Evolutionary conservation across 805 yeast genomes (phyloP).

Genomic region (Kazachstania viticola): DNA sequence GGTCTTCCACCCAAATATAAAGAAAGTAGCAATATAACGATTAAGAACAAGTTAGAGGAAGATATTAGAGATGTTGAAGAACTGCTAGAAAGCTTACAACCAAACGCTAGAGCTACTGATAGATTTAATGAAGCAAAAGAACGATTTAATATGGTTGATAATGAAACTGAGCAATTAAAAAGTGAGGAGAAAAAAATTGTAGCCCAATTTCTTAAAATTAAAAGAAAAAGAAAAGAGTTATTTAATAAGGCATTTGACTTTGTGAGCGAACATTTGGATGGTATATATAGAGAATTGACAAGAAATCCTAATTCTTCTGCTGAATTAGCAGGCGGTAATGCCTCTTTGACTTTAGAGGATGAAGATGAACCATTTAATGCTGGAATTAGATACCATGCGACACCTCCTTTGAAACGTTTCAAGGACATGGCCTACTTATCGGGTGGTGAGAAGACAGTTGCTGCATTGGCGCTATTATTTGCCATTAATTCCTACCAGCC

Average conservation of each 20-base stretch:
- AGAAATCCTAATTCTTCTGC: slow-evolving; percentile 38
- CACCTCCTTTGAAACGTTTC: slow-evolving; percentile 92
- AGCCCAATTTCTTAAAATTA: slow-evolving; percentile 47
- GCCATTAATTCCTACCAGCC: slow-evolving; percentile 87
- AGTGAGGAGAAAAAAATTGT: slow-evolving; percentile 44
- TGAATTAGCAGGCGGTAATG: slow-evolving; percentile 85
- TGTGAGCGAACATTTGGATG: slow-evolving; percentile 59
- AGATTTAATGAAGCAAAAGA: slow-evolving; percentile 58
- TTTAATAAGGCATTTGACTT: slow-evolving; percentile 72
- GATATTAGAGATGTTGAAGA: slow-evolving; percentile 30
- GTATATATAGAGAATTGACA: slow-evolving; percentile 77
- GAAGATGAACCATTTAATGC: slow-evolving; percentile 79
- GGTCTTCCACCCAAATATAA: slow-evolving; percentile 34
- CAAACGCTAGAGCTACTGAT: slow-evolving; percentile 74
- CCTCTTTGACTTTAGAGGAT: slow-evolving; percentile 74
- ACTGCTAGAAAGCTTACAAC: slow-evolving; percentile 38
- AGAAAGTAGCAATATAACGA: slow-evolving; percentile 24
- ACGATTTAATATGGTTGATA: slow-evolving; percentile 48
- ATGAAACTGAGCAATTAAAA: slow-evolving; percentile 52
- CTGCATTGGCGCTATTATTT: slow-evolving; percentile 85
- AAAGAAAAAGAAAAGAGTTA: slow-evolving; percentile 42
- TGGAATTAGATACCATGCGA: slow-evolving; percentile 84
- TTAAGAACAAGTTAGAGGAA: slow-evolving; percentile 27
- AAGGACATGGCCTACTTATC: slow-evolving; percentile 85
- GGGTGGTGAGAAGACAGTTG: slow-evolving; percentile 95